These are phyloP conservation scores for Cutaneotrichosporon dermatis DNA, from an alignment of 1,284 basidiomycete species.

Conservation along the genomic window DNA sequence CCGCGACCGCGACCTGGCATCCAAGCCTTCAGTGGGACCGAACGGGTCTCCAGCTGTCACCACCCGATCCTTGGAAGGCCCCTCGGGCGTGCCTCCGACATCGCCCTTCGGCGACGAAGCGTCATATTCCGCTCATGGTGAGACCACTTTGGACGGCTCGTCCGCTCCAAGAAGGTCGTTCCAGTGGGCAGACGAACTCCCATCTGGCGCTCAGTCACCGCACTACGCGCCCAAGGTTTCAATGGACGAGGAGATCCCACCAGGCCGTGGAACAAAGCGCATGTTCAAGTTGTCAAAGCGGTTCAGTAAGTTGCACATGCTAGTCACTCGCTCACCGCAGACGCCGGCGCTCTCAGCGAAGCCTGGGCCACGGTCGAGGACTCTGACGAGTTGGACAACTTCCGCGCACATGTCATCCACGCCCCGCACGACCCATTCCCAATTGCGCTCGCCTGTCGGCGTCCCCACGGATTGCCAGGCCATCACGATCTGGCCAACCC, in stretches of 20 bases:
- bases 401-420: conserved; percentile 58
- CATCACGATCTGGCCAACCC: conserved; percentile 58
- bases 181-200: conserved; percentile 7
- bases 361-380: conserved; percentile 52
- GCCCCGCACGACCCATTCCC: conserved; percentile 61
- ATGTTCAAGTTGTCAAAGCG: conserved; percentile 47
- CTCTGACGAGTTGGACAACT: conserved; percentile 52
- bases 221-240: conserved; percentile 13
- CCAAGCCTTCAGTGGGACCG: too few relatives aligned
- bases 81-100: background rate
- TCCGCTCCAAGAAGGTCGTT: background rate
- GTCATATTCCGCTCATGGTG: background rate
- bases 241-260: conserved; percentile 26
- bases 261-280: conserved; percentile 38
- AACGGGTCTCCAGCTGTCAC: too few relatives aligned
- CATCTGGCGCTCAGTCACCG: conserved; percentile 3
- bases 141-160: background rate
- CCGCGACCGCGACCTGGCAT: too few relatives aligned
- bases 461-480: conserved; percentile 58
- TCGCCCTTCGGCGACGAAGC: conserved; percentile 2
- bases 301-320: conserved; percentile 39
- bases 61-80: too few relatives aligned
- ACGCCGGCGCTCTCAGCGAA: conserved; percentile 51
- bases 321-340: conserved; percentile 10
- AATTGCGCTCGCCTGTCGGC: conserved; percentile 67